These are phyloP conservation scores for Phaeoacremonium minimum DNA, from an alignment of 2,329 filamentous ascomycete species.

Conservation along the genomic window DNA sequence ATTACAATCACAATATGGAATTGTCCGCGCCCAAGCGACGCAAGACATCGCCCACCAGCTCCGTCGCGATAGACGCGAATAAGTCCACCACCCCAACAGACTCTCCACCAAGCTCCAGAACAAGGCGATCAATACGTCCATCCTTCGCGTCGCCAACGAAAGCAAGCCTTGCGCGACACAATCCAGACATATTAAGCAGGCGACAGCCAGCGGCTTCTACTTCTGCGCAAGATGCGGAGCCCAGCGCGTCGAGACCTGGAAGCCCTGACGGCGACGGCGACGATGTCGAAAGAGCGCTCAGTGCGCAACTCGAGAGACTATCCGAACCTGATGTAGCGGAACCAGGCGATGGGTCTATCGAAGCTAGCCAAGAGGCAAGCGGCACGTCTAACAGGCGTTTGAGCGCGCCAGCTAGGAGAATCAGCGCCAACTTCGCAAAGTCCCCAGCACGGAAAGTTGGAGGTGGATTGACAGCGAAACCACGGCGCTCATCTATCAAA, in stretches of 20 bases:
- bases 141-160: constrained; percentile 66
- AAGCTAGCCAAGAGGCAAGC: too few relatives aligned
- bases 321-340: constrained; percentile 16
- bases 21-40: constrained; percentile 60
- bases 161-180: constrained; percentile 57
- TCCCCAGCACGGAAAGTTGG: constrained; percentile 20
- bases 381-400: too few relatives aligned
- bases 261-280: constrained; percentile 7
- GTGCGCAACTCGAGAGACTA: constrained; percentile 22
- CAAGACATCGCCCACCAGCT: constrained; percentile 54
- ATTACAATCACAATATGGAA: constrained; percentile 36
- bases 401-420: too few relatives aligned
- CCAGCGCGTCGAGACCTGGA: constrained; percentile 7
- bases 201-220: constrained; percentile 30
- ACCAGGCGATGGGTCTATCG: too few relatives aligned
- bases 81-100: constrained; percentile 31
- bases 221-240: constrained; percentile 12
- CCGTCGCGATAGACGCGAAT: constrained; percentile 27
- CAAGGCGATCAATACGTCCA: constrained; percentile 28
- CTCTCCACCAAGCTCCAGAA: constrained; percentile 10
- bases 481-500: constrained; percentile 34
- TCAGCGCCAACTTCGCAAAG: too few relatives aligned
- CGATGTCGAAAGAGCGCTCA: constrained; percentile 7
- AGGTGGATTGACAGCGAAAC: constrained; percentile 28
- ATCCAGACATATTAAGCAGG: constrained; percentile 52